Evolutionary conservation across 2,329 filamentous ascomycete genomes (phyloP), one percentile per base, ranked within the genome.

Genomic region (Phialocephala subalpina): DNA sequence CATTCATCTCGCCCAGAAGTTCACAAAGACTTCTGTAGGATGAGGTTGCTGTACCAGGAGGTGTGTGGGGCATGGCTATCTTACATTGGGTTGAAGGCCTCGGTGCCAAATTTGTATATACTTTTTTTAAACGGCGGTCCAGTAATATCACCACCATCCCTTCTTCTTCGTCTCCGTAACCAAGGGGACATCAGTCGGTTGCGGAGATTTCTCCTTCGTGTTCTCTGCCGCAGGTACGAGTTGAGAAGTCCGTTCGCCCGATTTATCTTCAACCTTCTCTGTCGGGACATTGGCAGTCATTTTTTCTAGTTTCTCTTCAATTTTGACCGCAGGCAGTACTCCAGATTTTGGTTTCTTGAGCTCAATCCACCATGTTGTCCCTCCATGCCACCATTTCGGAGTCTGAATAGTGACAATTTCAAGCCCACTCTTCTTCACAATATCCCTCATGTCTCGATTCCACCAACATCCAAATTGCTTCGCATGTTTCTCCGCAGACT

Each of bases 381-480:
- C 87, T 59, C 83, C 79, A 73, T 89, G 87, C 35, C 82, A 74
- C 71, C 82, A 72, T n/a, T 69, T 68, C 75, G 60, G 86, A 59
- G 84, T 80, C 69, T 84, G 78, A 25, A 89, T 74, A 67, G 80
- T 78, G 52, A 89, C 82, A 47, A 90, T 78, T 74, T 88, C 84
- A 58, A 90, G 78, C 1, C 86, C 86, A 35, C 86, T 87, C 66
- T 83, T 80, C 61, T 81, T 77, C 9, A 90, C 82, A 35, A 90
- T 80, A 38, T 73, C 77, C 71, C 84, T 83, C 66, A 90, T 84
- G 73, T 90, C 87, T 60, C 88, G 80, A 77, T 90, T 90, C 87
- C 87, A 90, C 88, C 88, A 90, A 78, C 88, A 90, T 2, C 88
- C 88, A 73, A 86, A 90, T 71, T 84, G 82, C 25, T 80, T 78